phyloP scores from a whole-genome alignment of 257 asterid species.

The Jaltomata sinuosa region DNA sequence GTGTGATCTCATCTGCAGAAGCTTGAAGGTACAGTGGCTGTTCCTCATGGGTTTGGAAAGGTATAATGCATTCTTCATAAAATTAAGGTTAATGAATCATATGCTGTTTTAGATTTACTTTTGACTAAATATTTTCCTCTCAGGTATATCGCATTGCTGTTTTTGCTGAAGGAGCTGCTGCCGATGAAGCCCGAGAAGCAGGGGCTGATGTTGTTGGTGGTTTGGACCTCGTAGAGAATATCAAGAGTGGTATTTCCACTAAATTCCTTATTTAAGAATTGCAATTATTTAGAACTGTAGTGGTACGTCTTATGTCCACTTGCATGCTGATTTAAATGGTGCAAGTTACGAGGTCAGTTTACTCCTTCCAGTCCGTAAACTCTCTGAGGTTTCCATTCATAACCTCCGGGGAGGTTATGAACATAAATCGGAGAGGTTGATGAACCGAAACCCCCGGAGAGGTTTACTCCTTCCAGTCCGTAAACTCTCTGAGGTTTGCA shows the following conservation, averaged over 20 bases:
- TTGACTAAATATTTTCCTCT: constrained; percentile 18
- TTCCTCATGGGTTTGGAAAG: constrained; percentile 95
- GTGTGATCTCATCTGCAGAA: constrained; percentile 39
- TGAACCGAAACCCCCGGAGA: too few species aligned
- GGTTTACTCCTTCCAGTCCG: neutral
- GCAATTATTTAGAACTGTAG: neutral
- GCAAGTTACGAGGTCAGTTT: neutral
- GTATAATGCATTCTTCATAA: constrained; percentile 24
- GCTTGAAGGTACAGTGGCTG: constrained; percentile 66
- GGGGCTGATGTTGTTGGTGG: constrained; percentile 97
- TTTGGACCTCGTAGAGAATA: constrained; percentile 71
- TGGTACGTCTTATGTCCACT: neutral
- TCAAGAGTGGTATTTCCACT: constrained; percentile 47
- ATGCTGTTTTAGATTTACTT: constrained; percentile 7
- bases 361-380: neutral
- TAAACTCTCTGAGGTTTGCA: neutral
- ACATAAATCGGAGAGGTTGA: too few species aligned
- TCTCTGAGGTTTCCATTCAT: neutral
- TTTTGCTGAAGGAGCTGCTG: constrained; percentile 98
- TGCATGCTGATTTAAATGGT: neutral
- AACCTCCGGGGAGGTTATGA: neutral
- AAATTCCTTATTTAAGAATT: neutral
- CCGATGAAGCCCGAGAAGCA: constrained; percentile 89
- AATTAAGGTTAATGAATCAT: neutral
- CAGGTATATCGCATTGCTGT: constrained; percentile 78